A percentile compares a stretch with the other conserved stretches of the same genome.
Conservation (phyloP, 441 rosid genomes). For the Capsella rubella region DNA sequence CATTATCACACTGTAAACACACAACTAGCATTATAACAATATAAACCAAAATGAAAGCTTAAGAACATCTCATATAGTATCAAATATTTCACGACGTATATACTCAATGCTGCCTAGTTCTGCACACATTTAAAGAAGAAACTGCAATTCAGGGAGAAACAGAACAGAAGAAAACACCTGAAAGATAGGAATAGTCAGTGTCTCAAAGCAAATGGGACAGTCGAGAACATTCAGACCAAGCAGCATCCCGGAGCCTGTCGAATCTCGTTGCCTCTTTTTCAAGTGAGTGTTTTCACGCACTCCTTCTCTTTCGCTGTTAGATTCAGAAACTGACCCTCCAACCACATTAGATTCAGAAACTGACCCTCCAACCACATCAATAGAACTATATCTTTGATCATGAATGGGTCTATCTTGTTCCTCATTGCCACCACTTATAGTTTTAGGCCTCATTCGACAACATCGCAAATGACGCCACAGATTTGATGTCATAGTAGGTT, state of each 20-base stretch:
- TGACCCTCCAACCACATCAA: too few relatives aligned
- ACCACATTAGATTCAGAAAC: too few relatives aligned
- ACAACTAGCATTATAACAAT: too few relatives aligned
- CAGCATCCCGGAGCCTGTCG: conserved; percentile 2
- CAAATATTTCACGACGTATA: neutral
- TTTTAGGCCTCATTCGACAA: neutral
- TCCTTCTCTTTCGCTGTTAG: neutral
- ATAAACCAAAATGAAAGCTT: too few relatives aligned
- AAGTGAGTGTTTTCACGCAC: neutral
- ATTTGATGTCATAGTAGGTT: neutral
- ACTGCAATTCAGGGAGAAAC: neutral
- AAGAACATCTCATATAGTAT: too few relatives aligned
- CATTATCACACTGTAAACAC: conserved; percentile 11
- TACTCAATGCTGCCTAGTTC: neutral
- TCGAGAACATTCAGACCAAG: conserved; percentile 4
- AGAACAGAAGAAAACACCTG: conserved; percentile 15
- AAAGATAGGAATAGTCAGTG: conserved; percentile 32
- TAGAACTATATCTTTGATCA: too few relatives aligned
- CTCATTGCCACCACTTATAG: neutral
- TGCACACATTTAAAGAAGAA: neutral
- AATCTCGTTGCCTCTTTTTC: neutral
- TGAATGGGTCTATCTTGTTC: neutral
- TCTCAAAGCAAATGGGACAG: conserved; percentile 24
- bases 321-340: too few relatives aligned
- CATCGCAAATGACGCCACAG: neutral